Evolutionary conservation across 441 rosid genomes (phyloP).

Genomic region (Adansonia madagascariensis): DNA sequence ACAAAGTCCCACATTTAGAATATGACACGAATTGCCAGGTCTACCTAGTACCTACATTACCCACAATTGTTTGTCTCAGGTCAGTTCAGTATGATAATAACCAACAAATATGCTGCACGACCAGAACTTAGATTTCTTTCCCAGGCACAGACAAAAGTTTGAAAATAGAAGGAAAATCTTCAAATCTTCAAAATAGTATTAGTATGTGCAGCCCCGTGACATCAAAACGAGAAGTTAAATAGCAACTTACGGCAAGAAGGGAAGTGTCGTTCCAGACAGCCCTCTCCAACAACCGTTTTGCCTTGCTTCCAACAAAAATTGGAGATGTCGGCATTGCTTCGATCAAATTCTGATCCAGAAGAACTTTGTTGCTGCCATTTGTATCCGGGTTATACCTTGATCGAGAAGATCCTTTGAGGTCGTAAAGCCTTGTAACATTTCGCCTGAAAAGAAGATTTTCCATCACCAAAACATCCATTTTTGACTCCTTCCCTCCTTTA

Average conservation of each 20-base stretch:
- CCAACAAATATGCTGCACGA: background rate
- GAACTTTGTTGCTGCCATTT: constrained; percentile 66
- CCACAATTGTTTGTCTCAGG: background rate
- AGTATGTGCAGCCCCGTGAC: background rate
- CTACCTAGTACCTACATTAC: background rate
- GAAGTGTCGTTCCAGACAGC: constrained; percentile 83
- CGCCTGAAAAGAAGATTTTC: constrained; percentile 77
- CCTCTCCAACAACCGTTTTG: constrained; percentile 70
- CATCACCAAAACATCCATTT: constrained; percentile 79
- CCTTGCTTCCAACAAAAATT: constrained; percentile 76
- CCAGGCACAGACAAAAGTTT: background rate
- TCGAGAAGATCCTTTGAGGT: constrained; percentile 74
- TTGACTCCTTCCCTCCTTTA: constrained; percentile 73
- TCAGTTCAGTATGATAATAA: background rate
- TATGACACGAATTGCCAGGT: too few relatives aligned
- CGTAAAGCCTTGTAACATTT: constrained; percentile 61
- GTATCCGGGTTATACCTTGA: constrained; percentile 77
- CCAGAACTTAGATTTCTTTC: background rate
- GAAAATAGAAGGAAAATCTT: background rate
- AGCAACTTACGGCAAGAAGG: constrained; percentile 65
- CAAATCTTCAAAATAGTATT: constrained; percentile 1
- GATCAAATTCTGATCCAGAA: constrained; percentile 76
- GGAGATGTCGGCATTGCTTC: constrained; percentile 82
- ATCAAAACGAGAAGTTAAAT: constrained; percentile 18
- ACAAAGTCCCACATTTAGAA: background rate